These are phyloP conservation scores for Dryas integrifolia DNA, from an alignment of 331 rosid species.

Conservation along the genomic window DNA sequence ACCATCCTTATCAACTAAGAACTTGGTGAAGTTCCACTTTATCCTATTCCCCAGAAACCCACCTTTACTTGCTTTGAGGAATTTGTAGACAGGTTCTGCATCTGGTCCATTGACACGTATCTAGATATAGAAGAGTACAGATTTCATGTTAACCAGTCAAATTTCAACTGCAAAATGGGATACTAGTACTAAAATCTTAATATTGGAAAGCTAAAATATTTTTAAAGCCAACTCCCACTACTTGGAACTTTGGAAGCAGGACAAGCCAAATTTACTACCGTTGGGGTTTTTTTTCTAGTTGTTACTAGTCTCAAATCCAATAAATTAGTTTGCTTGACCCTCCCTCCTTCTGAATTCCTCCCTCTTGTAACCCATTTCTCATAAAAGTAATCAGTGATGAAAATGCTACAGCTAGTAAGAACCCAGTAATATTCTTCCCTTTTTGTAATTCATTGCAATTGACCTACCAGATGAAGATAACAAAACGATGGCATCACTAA, in stretches of 20 bases:
- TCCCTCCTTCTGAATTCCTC: too few relatives aligned
- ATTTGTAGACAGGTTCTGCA: slow-evolving; percentile 62
- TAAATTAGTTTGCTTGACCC: not conserved
- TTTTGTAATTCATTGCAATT: not conserved
- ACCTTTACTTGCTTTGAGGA: slow-evolving; percentile 59
- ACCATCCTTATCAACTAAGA: slow-evolving; percentile 71
- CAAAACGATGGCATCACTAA: not conserved
- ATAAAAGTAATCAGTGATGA: not conserved
- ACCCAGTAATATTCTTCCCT: not conserved
- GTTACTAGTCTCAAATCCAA: not conserved
- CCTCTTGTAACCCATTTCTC: not conserved
- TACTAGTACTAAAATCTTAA: not conserved
- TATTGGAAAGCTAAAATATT: not conserved
- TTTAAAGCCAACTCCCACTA: not conserved
- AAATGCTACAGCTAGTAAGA: not conserved
- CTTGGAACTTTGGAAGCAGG: not conserved
- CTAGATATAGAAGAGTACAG: slow-evolving; percentile 34
- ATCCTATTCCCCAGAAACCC: slow-evolving; percentile 67
- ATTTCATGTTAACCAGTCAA: slow-evolving; percentile 17
- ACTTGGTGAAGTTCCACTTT: slow-evolving; percentile 98
- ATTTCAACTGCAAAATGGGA: not conserved
- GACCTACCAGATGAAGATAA: not conserved
- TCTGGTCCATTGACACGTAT: slow-evolving; percentile 71
- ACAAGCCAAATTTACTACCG: not conserved
- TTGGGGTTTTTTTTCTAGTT: not conserved